A percentile compares a stretch with the other conserved stretches of the same genome.
These are phyloP conservation scores for Wickerhamomyces sp. DNA, from an alignment of 1,139 yeast species.

Conservation along the genomic window DNA sequence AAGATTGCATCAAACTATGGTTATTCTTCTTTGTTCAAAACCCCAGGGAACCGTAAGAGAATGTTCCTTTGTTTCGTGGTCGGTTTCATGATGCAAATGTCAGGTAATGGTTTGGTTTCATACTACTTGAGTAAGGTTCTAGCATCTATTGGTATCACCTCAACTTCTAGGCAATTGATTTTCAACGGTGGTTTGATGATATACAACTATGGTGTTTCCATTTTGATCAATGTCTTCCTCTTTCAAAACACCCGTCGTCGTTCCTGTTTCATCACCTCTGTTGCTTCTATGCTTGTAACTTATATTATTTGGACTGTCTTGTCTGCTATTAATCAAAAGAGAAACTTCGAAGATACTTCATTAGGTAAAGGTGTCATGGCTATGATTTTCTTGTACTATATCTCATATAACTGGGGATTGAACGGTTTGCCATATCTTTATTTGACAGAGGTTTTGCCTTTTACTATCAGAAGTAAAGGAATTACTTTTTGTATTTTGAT, in stretches of 20 bases:
- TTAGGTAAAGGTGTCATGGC: slow-evolving; percentile 32
- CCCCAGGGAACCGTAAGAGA: slow-evolving; percentile 41
- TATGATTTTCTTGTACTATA: slow-evolving; percentile 30
- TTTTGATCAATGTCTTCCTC: slow-evolving; percentile 23
- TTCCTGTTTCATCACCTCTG: slow-evolving; percentile 19
- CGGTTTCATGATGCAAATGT: slow-evolving; percentile 33
- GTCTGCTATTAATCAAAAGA: slow-evolving; percentile 27
- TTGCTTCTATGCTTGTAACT: slow-evolving; percentile 26
- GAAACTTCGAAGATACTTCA: slow-evolving; percentile 23
- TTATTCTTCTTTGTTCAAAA: slow-evolving; percentile 24
- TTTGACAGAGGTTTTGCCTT: slow-evolving; percentile 35
- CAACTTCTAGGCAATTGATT: slow-evolving; percentile 36
- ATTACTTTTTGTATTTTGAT: slow-evolving; percentile 25
- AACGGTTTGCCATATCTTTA: slow-evolving; percentile 29
- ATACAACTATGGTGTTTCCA: slow-evolving; percentile 21
- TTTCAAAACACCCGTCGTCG: slow-evolving; percentile 29
- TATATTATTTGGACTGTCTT: slow-evolving; percentile 31
- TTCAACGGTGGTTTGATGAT: slow-evolving; percentile 33
- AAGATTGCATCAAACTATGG: slow-evolving; percentile 24
- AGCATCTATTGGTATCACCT: slow-evolving; percentile 44
- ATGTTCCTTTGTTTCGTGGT: slow-evolving; percentile 32
- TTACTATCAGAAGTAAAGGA: slow-evolving; percentile 32
- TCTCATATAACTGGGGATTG: slow-evolving; percentile 28
- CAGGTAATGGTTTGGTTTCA: slow-evolving; percentile 48
- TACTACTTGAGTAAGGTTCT: slow-evolving; percentile 45